A percentile compares a stretch with the other conserved stretches of the same genome.
These are phyloP conservation scores for Diaporthe sp. DNA, from an alignment of 2,329 filamentous ascomycete genomes.

Conservation along the genomic window DNA sequence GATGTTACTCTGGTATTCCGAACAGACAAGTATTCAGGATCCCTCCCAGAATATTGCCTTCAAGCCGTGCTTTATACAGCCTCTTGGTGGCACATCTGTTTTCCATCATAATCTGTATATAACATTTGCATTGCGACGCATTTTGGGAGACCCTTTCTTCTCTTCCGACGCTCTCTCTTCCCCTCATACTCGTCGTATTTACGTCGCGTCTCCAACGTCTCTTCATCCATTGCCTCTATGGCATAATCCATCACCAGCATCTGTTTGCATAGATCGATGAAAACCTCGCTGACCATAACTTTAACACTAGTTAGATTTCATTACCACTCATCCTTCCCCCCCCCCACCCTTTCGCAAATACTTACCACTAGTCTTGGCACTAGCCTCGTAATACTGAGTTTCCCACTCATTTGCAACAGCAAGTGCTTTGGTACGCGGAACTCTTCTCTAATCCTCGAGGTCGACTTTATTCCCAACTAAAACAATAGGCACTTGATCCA, in stretches of 20 bases:
- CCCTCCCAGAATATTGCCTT: too few relatives aligned
- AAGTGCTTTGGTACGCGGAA: conserved; percentile 83
- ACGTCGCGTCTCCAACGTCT: conserved; percentile 13
- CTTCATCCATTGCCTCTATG: conserved; percentile 19
- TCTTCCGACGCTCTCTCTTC: conserved; percentile 24
- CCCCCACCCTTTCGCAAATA: conserved; percentile 31
- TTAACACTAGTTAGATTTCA: conserved; percentile 38
- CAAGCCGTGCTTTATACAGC: too few relatives aligned
- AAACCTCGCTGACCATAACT: conserved; percentile 91
- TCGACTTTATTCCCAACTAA: conserved; percentile 94
- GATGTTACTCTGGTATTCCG: too few relatives aligned
- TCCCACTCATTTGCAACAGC: conserved; percentile 88
- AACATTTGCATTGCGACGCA: too few relatives aligned
- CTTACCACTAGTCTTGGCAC: too few relatives aligned
- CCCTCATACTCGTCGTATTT: conserved; percentile 19
- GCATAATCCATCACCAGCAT: too few relatives aligned
- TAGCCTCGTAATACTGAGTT: conserved; percentile 91
- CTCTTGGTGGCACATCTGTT: too few relatives aligned
- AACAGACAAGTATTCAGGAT: too few relatives aligned
- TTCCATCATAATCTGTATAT: too few relatives aligned
- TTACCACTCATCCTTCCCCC: neutral
- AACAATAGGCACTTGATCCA: conserved; percentile 85
- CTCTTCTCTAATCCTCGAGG: conserved; percentile 83
- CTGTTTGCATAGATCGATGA: conserved; percentile 84
- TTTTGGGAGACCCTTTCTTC: conserved; percentile 29